These are phyloP conservation scores for Clonostachys solani DNA, from an alignment of 2,329 filamentous ascomycete genomes.

Conservation along the genomic window DNA sequence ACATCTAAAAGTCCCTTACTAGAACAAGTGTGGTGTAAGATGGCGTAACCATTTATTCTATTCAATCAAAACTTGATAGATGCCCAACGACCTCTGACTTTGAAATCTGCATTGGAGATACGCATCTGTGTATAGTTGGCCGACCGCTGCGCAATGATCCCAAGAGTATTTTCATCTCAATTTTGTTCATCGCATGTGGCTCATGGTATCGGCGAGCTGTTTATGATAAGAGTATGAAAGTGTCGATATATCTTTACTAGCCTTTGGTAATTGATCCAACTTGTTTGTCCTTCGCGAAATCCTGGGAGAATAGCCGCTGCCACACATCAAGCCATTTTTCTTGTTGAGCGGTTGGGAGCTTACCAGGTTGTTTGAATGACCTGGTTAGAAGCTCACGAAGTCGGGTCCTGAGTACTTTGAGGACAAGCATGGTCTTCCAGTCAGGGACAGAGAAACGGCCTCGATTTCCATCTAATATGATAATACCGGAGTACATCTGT, in stretches of 20 bases:
- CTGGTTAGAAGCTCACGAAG: conserved; percentile 72
- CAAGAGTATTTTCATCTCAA: no score
- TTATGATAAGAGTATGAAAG: no score
- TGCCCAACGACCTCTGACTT: no score
- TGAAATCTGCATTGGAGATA: no score
- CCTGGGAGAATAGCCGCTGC: conserved; percentile 63
- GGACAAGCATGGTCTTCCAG: conserved; percentile 87
- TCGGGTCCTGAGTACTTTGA: conserved; percentile 73
- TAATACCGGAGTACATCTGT: conserved; percentile 80
- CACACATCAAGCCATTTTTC: conserved; percentile 72
- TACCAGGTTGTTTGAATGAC: conserved; percentile 65
- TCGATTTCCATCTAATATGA: conserved; percentile 83
- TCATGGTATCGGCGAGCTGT: no score
- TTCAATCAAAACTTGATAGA: no score
- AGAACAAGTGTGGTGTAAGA: no score
- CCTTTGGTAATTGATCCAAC: conserved; percentile 18
- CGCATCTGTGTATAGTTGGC: no score
- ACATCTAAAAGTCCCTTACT: no score
- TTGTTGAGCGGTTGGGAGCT: conserved; percentile 60
- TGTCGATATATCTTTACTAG: conserved; percentile 7
- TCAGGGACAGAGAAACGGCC: conserved; percentile 78
- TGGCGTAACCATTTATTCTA: no score
- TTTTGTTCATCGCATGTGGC: no score
- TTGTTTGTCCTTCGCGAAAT: conserved; percentile 28
- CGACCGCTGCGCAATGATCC: no score